These are phyloP conservation scores for Nothophytophthora sp. DNA, from an alignment of 352 stramenopile genomes.

Conservation along the genomic window DNA sequence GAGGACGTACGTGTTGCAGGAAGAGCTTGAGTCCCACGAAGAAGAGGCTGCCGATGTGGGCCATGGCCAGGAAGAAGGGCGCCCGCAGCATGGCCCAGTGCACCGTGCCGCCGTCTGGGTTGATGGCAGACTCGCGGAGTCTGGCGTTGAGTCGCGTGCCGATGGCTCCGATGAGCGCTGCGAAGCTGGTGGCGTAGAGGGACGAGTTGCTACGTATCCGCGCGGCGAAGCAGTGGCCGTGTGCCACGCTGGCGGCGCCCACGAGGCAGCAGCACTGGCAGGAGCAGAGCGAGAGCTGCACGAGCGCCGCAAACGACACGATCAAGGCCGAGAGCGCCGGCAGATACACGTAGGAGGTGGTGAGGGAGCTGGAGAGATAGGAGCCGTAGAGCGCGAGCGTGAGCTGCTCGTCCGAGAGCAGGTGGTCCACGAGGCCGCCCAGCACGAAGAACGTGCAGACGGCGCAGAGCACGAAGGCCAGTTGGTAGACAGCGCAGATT, in stretches of 20 bases:
- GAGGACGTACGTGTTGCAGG: slow-evolving; percentile 58
- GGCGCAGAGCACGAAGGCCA: slow-evolving; percentile 62
- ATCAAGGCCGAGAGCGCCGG: slow-evolving; percentile 37
- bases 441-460: slow-evolving; percentile 60
- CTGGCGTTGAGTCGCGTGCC: slow-evolving; percentile 73
- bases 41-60: slow-evolving; percentile 62
- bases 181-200: slow-evolving; percentile 49
- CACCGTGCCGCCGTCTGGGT: slow-evolving; percentile 71
- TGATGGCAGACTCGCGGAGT: slow-evolving; percentile 71
- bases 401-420: slow-evolving; percentile 74
- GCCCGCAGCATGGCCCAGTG: slow-evolving; percentile 72
- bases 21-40: slow-evolving; percentile 77
- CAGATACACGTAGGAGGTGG: slow-evolving; percentile 68
- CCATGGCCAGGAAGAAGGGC: slow-evolving; percentile 61
- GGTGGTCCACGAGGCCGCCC: slow-evolving; percentile 70
- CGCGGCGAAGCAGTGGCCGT: slow-evolving; percentile 51
- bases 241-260: slow-evolving; percentile 26
- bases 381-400: slow-evolving; percentile 65
- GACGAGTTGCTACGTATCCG: slow-evolving; percentile 54
- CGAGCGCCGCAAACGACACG: slow-evolving; percentile 37
- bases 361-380: slow-evolving; percentile 46
- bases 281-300: slow-evolving; percentile 58
- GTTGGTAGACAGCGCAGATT: slow-evolving; percentile 69
- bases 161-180: slow-evolving; percentile 54
- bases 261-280: slow-evolving; percentile 74